These are phyloP conservation scores for Penstemon barbatus DNA, from an alignment of 257 asterid species.

Conservation along the genomic window DNA sequence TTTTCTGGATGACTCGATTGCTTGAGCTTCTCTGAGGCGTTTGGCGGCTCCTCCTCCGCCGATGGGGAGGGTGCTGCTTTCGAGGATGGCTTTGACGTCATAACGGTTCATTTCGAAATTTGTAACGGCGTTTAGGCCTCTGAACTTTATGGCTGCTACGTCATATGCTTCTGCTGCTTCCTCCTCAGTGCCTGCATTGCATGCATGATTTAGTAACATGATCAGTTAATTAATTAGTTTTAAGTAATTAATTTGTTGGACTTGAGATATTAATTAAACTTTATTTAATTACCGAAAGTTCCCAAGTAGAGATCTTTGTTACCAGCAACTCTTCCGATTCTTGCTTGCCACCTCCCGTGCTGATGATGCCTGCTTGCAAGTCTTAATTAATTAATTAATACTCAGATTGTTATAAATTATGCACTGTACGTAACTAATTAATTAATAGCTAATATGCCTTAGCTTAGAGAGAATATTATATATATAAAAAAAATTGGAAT, in stretches of 20 bases:
- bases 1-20: slow-evolving; percentile 64
- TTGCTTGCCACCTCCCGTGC: slow-evolving; percentile 97
- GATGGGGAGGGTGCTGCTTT: slow-evolving; percentile 79
- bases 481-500: not conserved
- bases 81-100: slow-evolving; percentile 82
- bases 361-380: slow-evolving; percentile 74
- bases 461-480: not conserved
- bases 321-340: slow-evolving; percentile 95
- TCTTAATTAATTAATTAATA: not conserved
- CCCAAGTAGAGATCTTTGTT: slow-evolving; percentile 93
- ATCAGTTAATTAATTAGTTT: not conserved
- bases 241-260: not conserved
- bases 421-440: too few relatives aligned
- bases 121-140: slow-evolving; percentile 84
- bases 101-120: slow-evolving; percentile 92
- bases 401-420: slow-evolving; percentile 6
- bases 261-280: too few relatives aligned
- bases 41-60: slow-evolving; percentile 84
- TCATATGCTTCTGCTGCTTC: slow-evolving; percentile 99
- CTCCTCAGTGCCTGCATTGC: slow-evolving; percentile 70
- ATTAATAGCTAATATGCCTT: too few relatives aligned
- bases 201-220: not conserved
- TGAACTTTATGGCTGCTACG: slow-evolving; percentile 82
- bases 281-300: slow-evolving; percentile 55
- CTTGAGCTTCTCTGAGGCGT: slow-evolving; percentile 81